Base-by-base conservation (phyloP, 208 protist species). In the Kentomonas sorsogonicus region DNA sequence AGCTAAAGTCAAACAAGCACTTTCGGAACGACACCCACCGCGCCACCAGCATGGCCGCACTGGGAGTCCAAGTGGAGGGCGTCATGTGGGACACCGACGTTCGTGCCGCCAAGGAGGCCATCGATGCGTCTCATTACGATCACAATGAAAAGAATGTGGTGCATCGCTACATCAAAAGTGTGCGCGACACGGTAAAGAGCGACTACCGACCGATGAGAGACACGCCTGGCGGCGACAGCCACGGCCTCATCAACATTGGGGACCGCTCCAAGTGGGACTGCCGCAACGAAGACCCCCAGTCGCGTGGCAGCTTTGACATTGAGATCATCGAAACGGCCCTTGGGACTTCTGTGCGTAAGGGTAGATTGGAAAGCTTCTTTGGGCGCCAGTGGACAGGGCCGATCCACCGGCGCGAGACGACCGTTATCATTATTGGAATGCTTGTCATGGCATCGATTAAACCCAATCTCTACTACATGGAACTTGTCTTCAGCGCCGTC, bases 41-140 rank as follows among this genome's bases (percentile, higher is more conserved):
- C 6, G 83, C 79, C 0, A 68, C 71, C 13, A 84, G 79, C 63
- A 91, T 91, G 27, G 69, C 76, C 43, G 77, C 77, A 3, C 69
- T 91, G 0, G 77, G 72, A 0, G 63, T 82, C 51, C 69, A 87
- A 60, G 54, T 92, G 25, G 84, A 92, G 52, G 80, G 80, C 16
- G 66, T 78, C 41, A 78, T 86, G 63, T 86, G 79, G 84, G 80
- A 86, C 55, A 67, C 76, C 25, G 78, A 92, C 60, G 71, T 92
- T 5, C 77, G 78, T 11, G 75, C 77, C 25, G 80, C 84, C 0
- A 89, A 92, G 73, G 80, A 88, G 63, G 84, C 84, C 23, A 79
- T 92, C 16, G 80, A 86, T 27, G 84, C 81, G 2, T 83, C 84
- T 11, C 80, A 92, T 64, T 84, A 80, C 38, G 77, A 84, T 46